These are phyloP conservation scores for Talaromyces borbonicus DNA, from an alignment of 495 filamentous ascomycete genomes.

Conservation along the genomic window DNA sequence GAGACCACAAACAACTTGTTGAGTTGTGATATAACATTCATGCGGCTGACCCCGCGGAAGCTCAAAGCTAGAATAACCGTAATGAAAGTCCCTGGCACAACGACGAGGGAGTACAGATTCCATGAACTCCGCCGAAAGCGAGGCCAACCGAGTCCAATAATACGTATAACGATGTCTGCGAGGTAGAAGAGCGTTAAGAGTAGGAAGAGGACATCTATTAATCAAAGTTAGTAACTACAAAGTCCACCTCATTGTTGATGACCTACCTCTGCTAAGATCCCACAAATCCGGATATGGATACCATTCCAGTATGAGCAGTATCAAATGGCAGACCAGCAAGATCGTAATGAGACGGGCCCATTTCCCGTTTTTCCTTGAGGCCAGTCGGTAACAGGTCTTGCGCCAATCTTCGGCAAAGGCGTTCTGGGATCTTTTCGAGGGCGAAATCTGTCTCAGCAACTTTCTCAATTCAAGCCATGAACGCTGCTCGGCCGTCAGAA, in stretches of 20 bases:
- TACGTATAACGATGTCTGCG: slow-evolving; percentile 71
- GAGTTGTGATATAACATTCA: slow-evolving; percentile 58
- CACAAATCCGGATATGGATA: slow-evolving; percentile 60
- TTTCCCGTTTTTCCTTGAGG: slow-evolving; percentile 85
- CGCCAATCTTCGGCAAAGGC: slow-evolving; percentile 67
- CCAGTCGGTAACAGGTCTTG: slow-evolving; percentile 87
- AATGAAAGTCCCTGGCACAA: slow-evolving; percentile 74
- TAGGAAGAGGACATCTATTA: slow-evolving; percentile 61
- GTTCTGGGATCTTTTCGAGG: slow-evolving; percentile 75
- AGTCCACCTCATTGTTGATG: background rate
- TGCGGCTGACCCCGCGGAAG: slow-evolving; percentile 27
- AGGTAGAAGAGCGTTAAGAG: slow-evolving; percentile 79
- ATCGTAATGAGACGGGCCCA: slow-evolving; percentile 79
- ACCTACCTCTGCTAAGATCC: slow-evolving; percentile 50
- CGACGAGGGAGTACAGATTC: slow-evolving; percentile 82
- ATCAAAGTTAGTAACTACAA: slow-evolving; percentile 1
- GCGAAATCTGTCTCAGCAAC: slow-evolving; percentile 83
- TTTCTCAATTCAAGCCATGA: slow-evolving; percentile 96
- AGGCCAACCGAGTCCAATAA: slow-evolving; percentile 85
- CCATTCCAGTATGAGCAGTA: slow-evolving; percentile 78
- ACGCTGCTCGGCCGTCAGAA: slow-evolving; percentile 89
- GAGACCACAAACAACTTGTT: slow-evolving; percentile 93
- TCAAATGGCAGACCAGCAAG: slow-evolving; percentile 71
- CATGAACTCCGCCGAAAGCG: slow-evolving; percentile 89
- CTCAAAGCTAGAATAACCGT: slow-evolving; percentile 57